Base-by-base conservation (phyloP, 2,329 filamentous ascomycete genomes). In the Fulvia fulva region DNA sequence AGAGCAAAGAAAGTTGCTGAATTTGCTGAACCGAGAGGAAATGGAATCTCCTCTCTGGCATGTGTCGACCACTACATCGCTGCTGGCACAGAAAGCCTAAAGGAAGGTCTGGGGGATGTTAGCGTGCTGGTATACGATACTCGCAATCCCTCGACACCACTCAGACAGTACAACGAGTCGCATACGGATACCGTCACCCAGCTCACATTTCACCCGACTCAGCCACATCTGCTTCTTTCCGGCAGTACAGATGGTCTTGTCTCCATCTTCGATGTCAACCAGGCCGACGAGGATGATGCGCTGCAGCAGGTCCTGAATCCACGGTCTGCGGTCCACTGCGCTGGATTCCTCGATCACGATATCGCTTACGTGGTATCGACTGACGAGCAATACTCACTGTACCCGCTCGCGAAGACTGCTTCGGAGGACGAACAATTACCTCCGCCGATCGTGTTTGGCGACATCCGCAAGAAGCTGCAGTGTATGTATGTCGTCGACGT, bases 161-260 rank as follows among this genome's bases (percentile, higher is more conserved):
- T 73, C 3, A 70, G 76, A 23, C 68, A 72, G 26, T 77, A 77
- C 59, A 68, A 72, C 22, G 78, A 81, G 58, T 78, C 75, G 3
- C 78, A 81, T 59, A 80, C 76, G 55, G 84, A 87, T 68, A 84
- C 84, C 56, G 78, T 87, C 55, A 87, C 84, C 2, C 80, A 82
- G 65, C 75, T 82, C 58, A 66, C 74, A n/a, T 67, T 67, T 51
- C 69, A 85, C 56, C 67, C 69, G 6, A 76, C 74, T 2, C 77
- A 82, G 51, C 79, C 83, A 0, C 79, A 82, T 46, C 76, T 89
- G 16, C 81, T 93, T 5, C 79, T 93, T 11, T 90, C 88, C 1
- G 88, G 88, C 45, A 90, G 88, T 37, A 93, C 89, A 14, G 90
- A 94, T 73, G 89, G 89, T 6, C 81, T 93, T 1, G 81, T 93